Evolutionary conservation across 257 asterid species (phyloP), one percentile per base, ranked within the genome.

Genomic region (Penstemon barbatus): DNA sequence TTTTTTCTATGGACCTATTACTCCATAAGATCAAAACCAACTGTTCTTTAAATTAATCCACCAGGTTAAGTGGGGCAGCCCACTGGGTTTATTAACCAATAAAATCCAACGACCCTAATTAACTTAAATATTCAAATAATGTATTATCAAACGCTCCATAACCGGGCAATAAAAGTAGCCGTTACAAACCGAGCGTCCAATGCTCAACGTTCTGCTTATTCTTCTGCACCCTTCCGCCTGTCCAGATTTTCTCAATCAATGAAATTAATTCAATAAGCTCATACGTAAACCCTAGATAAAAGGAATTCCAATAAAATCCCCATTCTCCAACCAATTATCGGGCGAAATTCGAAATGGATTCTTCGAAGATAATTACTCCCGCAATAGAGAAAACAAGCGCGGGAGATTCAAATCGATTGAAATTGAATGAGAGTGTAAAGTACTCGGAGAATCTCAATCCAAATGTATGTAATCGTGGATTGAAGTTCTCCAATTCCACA

Each of bases 401-500:
- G 33, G 33, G 33, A 25, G 55, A 9, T 25, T 58, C 74, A 11
- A 57, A n/a, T 61, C 69, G 83, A 80, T 83, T 87, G 48, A 87
- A 69, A 74, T 25, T 41, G 7, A 77, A 19, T 46, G 88, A 76
- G 2, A 37, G 61, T 1, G 36, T 71, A 0, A 76, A 71, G 45
- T 49, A 40, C 7, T 74, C 79, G 3, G 95, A 90, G 81, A 88
- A 90, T 76, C 48, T 48, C 19, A 71, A 90, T 71, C 96, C 96
- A 2, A 90, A 86, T 64, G 50, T 70, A 10, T 53, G 82, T 4
- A 85, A 84, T 68, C 81, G 90, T 4, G 71, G 74, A 64, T 61
- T 50, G 72, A 92, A 84, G 57, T 41, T 64, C 43, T 55, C 78
- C 13, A 76, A 70, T 54, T 83, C 96, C 15, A 86, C 91, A 4